Evolutionary conservation across 1,284 basidiomycete genomes (phyloP).

Genomic region (Leccinum huronense): DNA sequence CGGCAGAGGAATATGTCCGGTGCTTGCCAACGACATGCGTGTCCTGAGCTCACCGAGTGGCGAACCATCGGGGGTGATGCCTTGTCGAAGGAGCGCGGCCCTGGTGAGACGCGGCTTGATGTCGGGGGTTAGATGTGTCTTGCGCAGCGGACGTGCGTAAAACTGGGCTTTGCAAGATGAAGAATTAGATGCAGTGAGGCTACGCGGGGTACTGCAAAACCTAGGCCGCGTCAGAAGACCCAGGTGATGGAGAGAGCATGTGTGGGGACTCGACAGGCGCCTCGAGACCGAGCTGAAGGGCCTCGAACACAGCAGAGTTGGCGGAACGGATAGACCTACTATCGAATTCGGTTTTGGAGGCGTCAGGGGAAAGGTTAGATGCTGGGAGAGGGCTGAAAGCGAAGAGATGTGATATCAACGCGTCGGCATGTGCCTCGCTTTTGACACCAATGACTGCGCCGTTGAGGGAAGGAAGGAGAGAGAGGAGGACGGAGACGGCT

Average conservation of each 20-base stretch:
- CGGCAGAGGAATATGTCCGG: constrained; percentile 29
- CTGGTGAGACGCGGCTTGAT: constrained; percentile 77
- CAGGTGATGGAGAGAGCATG: constrained; percentile 43
- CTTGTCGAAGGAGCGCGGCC: constrained; percentile 72
- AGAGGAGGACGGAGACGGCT: constrained; percentile 72
- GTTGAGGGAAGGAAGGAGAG: constrained; percentile 73
- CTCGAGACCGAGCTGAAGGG: constrained; percentile 40
- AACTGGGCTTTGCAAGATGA: constrained; percentile 53
- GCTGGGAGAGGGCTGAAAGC: constrained; percentile 73
- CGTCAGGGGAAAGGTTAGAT: constrained; percentile 56
- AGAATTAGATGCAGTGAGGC: constrained; percentile 21
- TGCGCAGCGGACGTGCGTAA: constrained; percentile 69
- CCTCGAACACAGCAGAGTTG: constrained; percentile 46
- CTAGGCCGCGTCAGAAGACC: constrained; percentile 32
- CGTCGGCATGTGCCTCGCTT: constrained; percentile 62
- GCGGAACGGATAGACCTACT: constrained; percentile 46
- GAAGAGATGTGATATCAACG: constrained; percentile 73
- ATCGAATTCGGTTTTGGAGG: constrained; percentile 34
- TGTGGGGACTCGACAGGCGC: constrained; percentile 45
- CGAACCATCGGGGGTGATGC: constrained; percentile 39
- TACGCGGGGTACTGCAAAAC: constrained; percentile 22
- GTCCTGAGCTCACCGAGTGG: constrained; percentile 27
- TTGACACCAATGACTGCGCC: constrained; percentile 69
- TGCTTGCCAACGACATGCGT: constrained; percentile 36
- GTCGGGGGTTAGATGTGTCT: constrained; percentile 57